Base-by-base conservation (phyloP, 1,139 yeast genomes). In the Suhomyces taliae region DNA sequence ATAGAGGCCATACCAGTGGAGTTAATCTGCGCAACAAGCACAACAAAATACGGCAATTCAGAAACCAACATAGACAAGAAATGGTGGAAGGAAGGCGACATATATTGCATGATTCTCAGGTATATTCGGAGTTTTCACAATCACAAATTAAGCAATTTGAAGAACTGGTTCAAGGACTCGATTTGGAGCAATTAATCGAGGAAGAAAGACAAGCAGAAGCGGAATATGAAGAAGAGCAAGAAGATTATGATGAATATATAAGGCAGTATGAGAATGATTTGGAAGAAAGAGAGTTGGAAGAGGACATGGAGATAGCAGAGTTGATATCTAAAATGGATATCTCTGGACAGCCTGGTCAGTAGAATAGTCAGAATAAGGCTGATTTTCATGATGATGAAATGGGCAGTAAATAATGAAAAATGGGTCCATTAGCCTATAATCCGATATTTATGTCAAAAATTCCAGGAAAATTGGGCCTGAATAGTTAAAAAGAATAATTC, bases 21-120 rank as follows among this genome's bases (percentile, higher is more conserved):
- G 46, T 58, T 39, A 67, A 64, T 48, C 46, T 46, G 37, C 59
- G 65, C 36, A 66, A 67, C 51, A 69, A 67, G 48, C 68, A 62
- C 45, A 59, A 56, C 40, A 62, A 62, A 40, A 41, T 69, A 37
- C 58, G 56, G 43, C 64, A 64, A 41, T 62, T 62, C 26, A 58
- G 78, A 35, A 65, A 64, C 39, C 60, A 64, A 29, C 62, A 65
- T 37, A 58, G 67, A 27, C 60, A 63, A 36, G 67, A 66, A 27
- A 57, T 52, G 36, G 29, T 66, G 32, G 54, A 51, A 27, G 38
- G 54, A 19, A 57, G 56, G 32, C 57, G 78, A 33, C 72, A 67
- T 38, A 58, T 58, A 34, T 48, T 56, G 9, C 46, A 53, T 40
- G 66, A 65, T 27, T 33, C 49, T 9, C 76, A 72, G 50, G 55